Conservation (phyloP, 352 stramenopile genomes). For the Phytophthora rubi region DNA sequence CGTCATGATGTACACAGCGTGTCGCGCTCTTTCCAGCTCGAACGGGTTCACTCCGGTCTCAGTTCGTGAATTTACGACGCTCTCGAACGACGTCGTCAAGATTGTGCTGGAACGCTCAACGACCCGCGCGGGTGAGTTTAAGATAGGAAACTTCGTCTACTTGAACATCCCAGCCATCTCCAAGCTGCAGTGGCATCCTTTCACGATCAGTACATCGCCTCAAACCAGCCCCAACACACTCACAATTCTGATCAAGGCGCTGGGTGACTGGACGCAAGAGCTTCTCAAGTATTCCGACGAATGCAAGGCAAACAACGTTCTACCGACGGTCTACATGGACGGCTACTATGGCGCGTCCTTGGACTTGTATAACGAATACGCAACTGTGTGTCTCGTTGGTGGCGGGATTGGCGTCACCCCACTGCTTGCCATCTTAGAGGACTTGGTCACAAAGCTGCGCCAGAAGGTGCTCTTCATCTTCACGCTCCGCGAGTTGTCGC, state of each 20-base stretch:
- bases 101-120: conserved; percentile 22
- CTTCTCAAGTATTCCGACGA: conserved; percentile 38
- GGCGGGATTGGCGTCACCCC: conserved; percentile 51
- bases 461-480: conserved; percentile 45
- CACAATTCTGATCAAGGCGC: conserved; percentile 48
- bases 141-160: conserved; percentile 43
- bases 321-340: conserved; percentile 47
- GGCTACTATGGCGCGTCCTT: conserved; percentile 52
- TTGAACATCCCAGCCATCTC: conserved; percentile 43
- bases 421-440: conserved; percentile 51
- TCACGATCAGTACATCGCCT: conserved; percentile 50
- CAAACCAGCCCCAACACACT: conserved; percentile 25
- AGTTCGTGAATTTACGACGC: conserved; percentile 28
- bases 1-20: conserved; percentile 37
- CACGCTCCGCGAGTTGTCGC: conserved; percentile 37
- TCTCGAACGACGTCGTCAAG: conserved; percentile 32
- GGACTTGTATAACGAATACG: conserved; percentile 38
- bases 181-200: conserved; percentile 49
- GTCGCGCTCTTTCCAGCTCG: conserved; percentile 29
- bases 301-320: conserved; percentile 16
- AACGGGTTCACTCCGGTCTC: conserved; percentile 30
- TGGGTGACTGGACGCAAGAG: conserved; percentile 49
- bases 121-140: conserved; percentile 15
- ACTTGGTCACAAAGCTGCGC: conserved; percentile 25
- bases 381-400: conserved; percentile 44